Conservation (phyloP, 495 filamentous ascomycete species). For the Aspergillus asperescens region DNA sequence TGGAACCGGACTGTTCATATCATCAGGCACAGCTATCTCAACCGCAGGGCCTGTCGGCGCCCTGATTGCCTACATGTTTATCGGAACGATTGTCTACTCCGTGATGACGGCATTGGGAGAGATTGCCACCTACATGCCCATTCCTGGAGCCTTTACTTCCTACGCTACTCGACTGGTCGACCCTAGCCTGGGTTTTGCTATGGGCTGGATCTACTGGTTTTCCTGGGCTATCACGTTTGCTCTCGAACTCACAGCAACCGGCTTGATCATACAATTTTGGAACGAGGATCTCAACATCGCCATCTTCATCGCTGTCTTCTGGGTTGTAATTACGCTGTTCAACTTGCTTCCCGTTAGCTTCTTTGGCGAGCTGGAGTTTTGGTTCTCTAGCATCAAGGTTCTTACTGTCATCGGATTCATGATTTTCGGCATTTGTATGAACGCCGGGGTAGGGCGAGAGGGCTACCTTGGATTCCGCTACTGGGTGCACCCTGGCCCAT, state of each 20-base stretch:
- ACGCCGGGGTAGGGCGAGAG: constrained; percentile 54
- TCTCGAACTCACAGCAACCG: constrained; percentile 69
- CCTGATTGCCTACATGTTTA: constrained; percentile 62
- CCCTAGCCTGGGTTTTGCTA: constrained; percentile 68
- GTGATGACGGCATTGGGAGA: constrained; percentile 59
- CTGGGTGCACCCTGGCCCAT: constrained; percentile 66
- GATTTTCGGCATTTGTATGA: constrained; percentile 61
- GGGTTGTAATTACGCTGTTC: constrained; percentile 60
- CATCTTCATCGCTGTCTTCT: constrained; percentile 73
- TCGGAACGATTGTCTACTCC: constrained; percentile 57
- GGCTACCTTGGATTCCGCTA: constrained; percentile 60
- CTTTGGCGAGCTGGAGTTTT: constrained; percentile 61
- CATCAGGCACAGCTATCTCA: constrained; percentile 62
- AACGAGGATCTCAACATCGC: constrained; percentile 53
- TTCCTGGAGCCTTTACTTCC: constrained; percentile 69
- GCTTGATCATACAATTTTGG: constrained; percentile 75
- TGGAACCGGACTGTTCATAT: constrained; percentile 77
- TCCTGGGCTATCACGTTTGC: constrained; percentile 61
- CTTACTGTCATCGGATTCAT: constrained; percentile 60
- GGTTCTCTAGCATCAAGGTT: constrained; percentile 62
- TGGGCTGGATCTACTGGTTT: constrained; percentile 77
- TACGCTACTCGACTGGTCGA: constrained; percentile 71
- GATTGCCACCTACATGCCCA: constrained; percentile 72
- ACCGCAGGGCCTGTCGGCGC: constrained; percentile 62
- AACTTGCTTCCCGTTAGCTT: constrained; percentile 59